Base-by-base conservation (phyloP, 2,329 filamentous ascomycete genomes). In the Fusarium siculi region DNA sequence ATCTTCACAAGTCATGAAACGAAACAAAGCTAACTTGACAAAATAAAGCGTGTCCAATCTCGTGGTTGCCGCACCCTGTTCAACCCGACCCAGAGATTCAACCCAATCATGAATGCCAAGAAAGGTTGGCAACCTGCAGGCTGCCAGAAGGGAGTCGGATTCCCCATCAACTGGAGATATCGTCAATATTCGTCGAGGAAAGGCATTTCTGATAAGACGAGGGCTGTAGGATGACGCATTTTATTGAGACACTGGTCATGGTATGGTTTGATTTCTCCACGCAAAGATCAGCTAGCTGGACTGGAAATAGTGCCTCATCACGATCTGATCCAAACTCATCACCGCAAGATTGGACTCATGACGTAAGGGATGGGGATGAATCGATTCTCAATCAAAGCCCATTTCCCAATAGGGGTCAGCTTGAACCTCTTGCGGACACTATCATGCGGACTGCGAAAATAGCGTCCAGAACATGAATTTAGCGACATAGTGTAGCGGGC, bases 1-100 rank as follows among this genome's bases (percentile, higher is more conserved):
- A 53, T 66, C 44, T 70, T 46, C 32, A 76, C 57, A 74, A 70
- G 74, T 75, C 68, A 76, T 73, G 73, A 74, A 70, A 77, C 63
- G 62, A 57, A 69, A 76, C 61, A 60, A 40, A 47, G 47, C 25
- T 43, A 66, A 60, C 34, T 34, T 54, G 56, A 58, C 32, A 61
- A 70, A 67, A 59, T 68, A 72, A 68, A 64, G 63, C 68, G 49
- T 57, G 57, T 55, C 61, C 57, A 64, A 54, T 53, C 53, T 68
- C 49, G 65, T 58, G 55, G 54, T 72, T 63, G 46, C 62, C 53
- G 57, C 43, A 69, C 65, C 57, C 72, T 74, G 68, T 68, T 69
- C 63, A 52, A 74, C 56, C 60, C 58, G 68, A 73, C 68, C 67
- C 47, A 54, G 60, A 64, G 49, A 61, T 70, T 65, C 64, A 63